Evolutionary conservation across 2,329 filamentous ascomycete species (phyloP), one percentile per base, ranked within the genome.

Genomic region (Myriosclerotinia scirpicola): DNA sequence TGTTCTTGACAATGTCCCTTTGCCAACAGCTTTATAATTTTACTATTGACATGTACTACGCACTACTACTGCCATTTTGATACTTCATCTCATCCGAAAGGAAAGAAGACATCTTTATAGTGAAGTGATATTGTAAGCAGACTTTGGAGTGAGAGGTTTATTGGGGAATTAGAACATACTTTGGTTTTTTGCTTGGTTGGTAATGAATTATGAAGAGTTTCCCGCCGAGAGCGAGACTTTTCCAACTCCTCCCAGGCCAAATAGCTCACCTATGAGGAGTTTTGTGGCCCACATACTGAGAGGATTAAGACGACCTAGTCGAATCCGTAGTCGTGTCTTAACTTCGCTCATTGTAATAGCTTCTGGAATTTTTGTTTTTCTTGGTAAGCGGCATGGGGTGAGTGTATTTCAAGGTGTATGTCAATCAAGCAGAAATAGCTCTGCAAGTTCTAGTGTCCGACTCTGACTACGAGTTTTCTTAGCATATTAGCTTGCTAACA

Each of bases 231-330:
- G 22, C 26, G 36, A n/a, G n/a, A 30, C 34, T 38, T 22, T 53
- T 48, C 20, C 30, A 12, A 26, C 14, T 52, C 55, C 22, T 54
- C 17, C 11, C 20, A 56, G 30, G n/a, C 26, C 40, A 8, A 67
- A 52, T 26, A 67, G 40, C 48, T 70, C 69, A 2, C 65, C 70
- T 11, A 69, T 36, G 44, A 68, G 53, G 53, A 38, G 61, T 9
- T 66, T 73, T 22, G 63, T 69, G 38, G 38, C 53, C 42, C 69
- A 71, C 38, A 14, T 71, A 20, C 34, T 71, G 30, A 67, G 67
- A 52, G 66, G 67, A 42, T 53, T 74, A 9, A 60, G 68, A 52
- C 66, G 70, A 30, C 71, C 71, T 34, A 69, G 69, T 60, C 67
- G 70, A 36, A 50, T 71, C 53, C 69, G 71, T 22, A 67, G 67